Base-by-base conservation (phyloP, 2,329 filamentous ascomycete genomes). In the Talaromyces albobiverticillius region DNA sequence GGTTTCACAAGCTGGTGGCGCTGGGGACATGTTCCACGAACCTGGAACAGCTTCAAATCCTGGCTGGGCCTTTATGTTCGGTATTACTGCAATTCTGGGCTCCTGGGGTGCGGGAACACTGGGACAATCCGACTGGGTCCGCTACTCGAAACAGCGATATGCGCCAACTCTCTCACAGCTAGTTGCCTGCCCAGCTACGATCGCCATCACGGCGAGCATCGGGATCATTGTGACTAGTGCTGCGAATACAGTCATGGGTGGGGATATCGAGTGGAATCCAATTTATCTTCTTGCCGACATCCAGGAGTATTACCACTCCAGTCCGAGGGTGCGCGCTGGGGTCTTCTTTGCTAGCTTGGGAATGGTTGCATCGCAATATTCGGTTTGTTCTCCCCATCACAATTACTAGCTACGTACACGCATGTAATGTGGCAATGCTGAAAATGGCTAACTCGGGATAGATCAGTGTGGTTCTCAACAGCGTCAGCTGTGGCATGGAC, bases 401-500 rank as follows among this genome's bases (percentile, higher is more conserved):
- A 65, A 18, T 57, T 55, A 2, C 59, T n/a, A n/a, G n/a, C n/a
- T 64, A 18, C 3, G 11, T 10, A 25, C 16, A 38, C 3, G n/a
- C 16, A 38, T 7, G 34, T 45, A 13, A 13, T 14, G 23, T 26
- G 41, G 9, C 23, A 29, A 61, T 59, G n/a, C n/a, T n/a, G n/a
- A 11, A 64, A 45, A 22, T 42, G 36, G 23, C 38, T 4, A 43
- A 38, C 16, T 16, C n/a, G 3, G n/a, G 16, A 18, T 4, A 38
- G 34, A 38, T 38, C 8, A 38, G 34, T 20, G 34, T 38, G 9
- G 18, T 38, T 7, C 34, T 38, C 16, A 82, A 82, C 60, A 72
- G 73, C 0, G 73, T 80, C 59, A 75, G 75, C 0, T 72, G 74
- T 3, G 81, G 78, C 14, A 82, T 83, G 71, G 82, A 84, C 61